Base-by-base conservation (phyloP, 768 basidiomycete species). In the Amanita inopinata region DNA sequence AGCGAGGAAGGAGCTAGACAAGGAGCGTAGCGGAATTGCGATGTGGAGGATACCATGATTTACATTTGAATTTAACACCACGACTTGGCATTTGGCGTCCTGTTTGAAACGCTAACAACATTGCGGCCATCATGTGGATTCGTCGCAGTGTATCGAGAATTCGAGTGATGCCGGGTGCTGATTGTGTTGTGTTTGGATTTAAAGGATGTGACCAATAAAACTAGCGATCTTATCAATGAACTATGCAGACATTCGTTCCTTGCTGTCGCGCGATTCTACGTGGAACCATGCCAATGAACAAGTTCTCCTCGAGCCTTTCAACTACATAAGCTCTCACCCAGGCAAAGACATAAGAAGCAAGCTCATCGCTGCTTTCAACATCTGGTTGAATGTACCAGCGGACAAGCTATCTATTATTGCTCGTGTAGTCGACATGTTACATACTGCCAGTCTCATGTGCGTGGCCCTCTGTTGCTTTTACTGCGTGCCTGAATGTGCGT, bases 271-370 rank as follows among this genome's bases (percentile, higher is more conserved):
- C 18, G 43, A 44, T 14, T 34, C 43, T 3, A 4, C 8, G 2
- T 46, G 39, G 45, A 18, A 38, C 15, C 8, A 31, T 3, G 20
- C 33, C 14, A 40, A 46, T 23, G 38, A 46, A 38, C 25, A 70
- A 71, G 64, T 66, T 1, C 55, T 97, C 4, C 69, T 94, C 5
- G 94, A 98, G 58, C 94, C 94, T 0, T 98, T 78, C 58, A 74
- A 74, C 0, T 96, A 93, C 60, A 76, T 88, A 33, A 76, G 76
- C 5, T 76, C 83, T 1, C 82, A 81, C 45, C 89, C 89, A 0
- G 94, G 96, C 10, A 97, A 98, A 60, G 94, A 97, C 46, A 83
- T 98, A 48, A 79, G 96, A 8, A 69, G 80, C 0, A 74, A 80
- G 52, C 71, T 99, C 56, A 89, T 94, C 48, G 83, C 82, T 39